Conservation (phyloP, 2,329 filamentous ascomycete genomes). For the Chaetothyriales sp. region DNA sequence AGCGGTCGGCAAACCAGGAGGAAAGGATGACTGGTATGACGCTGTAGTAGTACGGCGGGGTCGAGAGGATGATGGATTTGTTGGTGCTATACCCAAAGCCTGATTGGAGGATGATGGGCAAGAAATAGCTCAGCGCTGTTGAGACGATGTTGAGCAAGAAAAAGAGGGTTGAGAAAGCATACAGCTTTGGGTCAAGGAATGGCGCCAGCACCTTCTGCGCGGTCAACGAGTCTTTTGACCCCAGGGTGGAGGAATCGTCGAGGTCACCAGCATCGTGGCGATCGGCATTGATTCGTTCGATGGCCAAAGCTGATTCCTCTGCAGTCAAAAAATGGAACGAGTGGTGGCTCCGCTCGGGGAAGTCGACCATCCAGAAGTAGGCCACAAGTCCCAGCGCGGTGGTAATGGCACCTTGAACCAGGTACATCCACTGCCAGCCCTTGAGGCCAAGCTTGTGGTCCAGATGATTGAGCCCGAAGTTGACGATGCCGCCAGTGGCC, state of each 20-base stretch:
- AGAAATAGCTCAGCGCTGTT: conserved; percentile 21
- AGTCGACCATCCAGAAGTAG: conserved; percentile 60
- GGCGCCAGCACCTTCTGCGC: conserved; percentile 36
- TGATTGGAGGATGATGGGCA: conserved; percentile 25
- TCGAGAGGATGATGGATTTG: conserved; percentile 22
- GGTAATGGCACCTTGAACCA: conserved; percentile 51
- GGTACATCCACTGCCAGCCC: conserved; percentile 58
- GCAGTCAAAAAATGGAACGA: conserved; percentile 46
- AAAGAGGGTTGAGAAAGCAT: conserved; percentile 9
- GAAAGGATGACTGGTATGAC: conserved; percentile 23
- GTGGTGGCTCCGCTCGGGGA: conserved; percentile 46
- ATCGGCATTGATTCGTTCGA: conserved; percentile 46
- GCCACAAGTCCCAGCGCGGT: conserved; percentile 45
- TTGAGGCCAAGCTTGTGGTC: conserved; percentile 42
- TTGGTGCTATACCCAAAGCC: conserved; percentile 26
- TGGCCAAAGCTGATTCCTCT: conserved; percentile 43
- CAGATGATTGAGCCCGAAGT: conserved; percentile 54
- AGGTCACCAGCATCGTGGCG: conserved; percentile 43
- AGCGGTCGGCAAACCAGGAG: conserved; percentile 16
- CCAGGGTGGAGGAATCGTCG: conserved; percentile 36
- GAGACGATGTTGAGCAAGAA: conserved; percentile 4
- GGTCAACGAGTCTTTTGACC: neutral
- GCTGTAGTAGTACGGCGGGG: conserved; percentile 25
- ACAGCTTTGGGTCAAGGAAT: conserved; percentile 34
- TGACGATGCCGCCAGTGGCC: conserved; percentile 53